Conservation (phyloP, 129 eudicot species). For the Artemisia tridentata region DNA sequence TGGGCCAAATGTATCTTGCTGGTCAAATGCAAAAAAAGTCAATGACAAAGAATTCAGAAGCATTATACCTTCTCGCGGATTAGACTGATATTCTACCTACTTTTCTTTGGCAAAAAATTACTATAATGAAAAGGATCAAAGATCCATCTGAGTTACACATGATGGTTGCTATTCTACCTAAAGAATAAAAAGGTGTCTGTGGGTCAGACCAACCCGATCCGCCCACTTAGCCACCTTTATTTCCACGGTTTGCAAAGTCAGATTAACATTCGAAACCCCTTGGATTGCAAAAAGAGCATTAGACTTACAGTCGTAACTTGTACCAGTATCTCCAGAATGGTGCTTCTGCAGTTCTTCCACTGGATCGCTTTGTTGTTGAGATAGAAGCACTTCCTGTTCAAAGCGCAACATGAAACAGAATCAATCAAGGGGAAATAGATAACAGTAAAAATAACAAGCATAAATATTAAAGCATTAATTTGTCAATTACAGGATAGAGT, state of each 20-base stretch:
- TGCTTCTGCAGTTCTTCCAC: constrained; percentile 34
- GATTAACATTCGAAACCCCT: neutral
- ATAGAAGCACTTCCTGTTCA: constrained; percentile 34
- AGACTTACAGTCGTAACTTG: constrained; percentile 33
- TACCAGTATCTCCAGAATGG: constrained; percentile 33
- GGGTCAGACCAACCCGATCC: neutral
- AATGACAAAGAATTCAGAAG: neutral
- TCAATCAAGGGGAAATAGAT: too few species aligned
- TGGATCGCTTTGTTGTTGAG: constrained; percentile 27
- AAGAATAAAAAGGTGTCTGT: neutral
- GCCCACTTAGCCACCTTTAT: constrained; percentile 3
- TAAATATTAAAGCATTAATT: too few species aligned
- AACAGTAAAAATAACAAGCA: too few species aligned
- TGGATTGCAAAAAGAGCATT: constrained; percentile 22
- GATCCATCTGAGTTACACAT: too few species aligned
- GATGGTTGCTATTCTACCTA: neutral
- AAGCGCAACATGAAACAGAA: constrained; percentile 11
- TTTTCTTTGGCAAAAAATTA: neutral
- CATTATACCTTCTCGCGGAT: neutral
- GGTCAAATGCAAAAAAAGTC: neutral
- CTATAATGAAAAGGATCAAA: too few species aligned
- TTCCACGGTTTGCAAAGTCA: neutral
- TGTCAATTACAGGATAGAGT: too few species aligned
- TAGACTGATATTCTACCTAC: neutral
- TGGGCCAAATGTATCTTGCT: neutral